phyloP scores from a whole-genome alignment of 345 rosid species.

The Populus deltoides region DNA sequence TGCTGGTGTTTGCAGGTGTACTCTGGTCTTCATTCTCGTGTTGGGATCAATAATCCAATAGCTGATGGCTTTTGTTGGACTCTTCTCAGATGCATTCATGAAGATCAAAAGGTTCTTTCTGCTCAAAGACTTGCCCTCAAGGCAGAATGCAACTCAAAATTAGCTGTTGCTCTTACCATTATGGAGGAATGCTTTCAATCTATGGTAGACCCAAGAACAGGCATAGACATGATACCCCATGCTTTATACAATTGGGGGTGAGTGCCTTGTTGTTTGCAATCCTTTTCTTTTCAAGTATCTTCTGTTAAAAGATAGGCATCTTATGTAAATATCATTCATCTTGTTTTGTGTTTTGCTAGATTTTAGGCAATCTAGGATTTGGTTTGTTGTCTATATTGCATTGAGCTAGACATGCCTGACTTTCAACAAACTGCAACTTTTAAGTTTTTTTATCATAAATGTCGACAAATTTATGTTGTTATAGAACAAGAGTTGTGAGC shows the following conservation, averaged over 20 bases:
- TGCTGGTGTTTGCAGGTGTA: constrained; percentile 46
- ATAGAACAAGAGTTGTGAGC: not conserved
- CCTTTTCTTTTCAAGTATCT: not conserved
- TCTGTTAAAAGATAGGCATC: not conserved
- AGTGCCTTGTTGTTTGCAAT: constrained; percentile 10
- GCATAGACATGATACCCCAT: constrained; percentile 91
- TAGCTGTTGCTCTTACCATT: constrained; percentile 83
- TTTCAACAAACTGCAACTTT: not conserved
- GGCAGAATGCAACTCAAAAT: constrained; percentile 92
- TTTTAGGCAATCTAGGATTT: not conserved
- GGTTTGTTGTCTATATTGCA: not conserved
- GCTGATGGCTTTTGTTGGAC: constrained; percentile 73
- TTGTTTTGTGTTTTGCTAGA: not conserved
- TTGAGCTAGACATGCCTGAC: not conserved
- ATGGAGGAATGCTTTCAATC: constrained; percentile 96
- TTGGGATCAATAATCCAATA: constrained; percentile 55
- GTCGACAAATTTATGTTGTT: not conserved
- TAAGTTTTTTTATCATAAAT: not conserved
- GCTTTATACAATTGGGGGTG: constrained; percentile 89
- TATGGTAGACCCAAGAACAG: constrained; percentile 93
- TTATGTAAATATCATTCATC: not conserved
- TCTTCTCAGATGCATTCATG: constrained; percentile 75
- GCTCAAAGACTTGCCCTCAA: constrained; percentile 67
- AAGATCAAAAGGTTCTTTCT: constrained; percentile 73
- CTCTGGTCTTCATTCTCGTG: constrained; percentile 64